Percentiles rank a stretch among this genome's conserved stretches.
These are phyloP conservation scores for Pseudogymnoascus sp. DNA, from an alignment of 2,329 filamentous ascomycete genomes.

Conservation along the genomic window DNA sequence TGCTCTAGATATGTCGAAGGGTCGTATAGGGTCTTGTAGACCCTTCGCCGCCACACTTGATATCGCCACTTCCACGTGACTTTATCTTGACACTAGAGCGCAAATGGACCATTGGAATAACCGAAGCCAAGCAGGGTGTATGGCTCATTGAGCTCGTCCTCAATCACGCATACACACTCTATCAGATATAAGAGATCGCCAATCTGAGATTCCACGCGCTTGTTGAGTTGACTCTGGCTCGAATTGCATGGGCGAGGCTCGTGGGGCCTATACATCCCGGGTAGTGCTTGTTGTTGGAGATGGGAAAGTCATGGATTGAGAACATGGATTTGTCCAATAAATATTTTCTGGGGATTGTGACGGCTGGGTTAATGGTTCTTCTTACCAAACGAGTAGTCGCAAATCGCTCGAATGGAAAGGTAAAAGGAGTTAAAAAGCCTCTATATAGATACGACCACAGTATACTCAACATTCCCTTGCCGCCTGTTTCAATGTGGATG, in stretches of 20 bases:
- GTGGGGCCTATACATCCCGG: neutral
- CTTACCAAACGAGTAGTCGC: neutral
- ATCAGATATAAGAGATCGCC: neutral
- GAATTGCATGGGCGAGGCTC: neutral
- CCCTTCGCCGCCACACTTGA: neutral
- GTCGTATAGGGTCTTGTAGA: too few species aligned
- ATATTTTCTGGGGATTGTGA: conserved; percentile 6
- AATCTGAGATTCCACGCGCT: neutral
- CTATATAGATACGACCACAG: conserved; percentile 16
- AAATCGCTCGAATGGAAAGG: conserved; percentile 7
- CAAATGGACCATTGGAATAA: neutral
- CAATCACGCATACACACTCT: neutral
- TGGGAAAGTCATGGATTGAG: neutral
- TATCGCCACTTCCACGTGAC: neutral
- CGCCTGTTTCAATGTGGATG: conserved; percentile 16
- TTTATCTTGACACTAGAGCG: neutral
- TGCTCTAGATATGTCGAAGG: too few species aligned
- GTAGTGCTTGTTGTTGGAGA: neutral
- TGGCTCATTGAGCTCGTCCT: neutral
- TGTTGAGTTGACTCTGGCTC: neutral
- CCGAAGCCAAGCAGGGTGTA: neutral
- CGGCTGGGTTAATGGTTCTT: conserved; percentile 9
- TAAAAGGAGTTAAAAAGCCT: neutral
- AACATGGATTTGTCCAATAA: conserved; percentile 10
- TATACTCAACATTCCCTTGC: conserved; percentile 13